phyloP scores from a whole-genome alignment of 2,329 filamentous ascomycete genomes.

The Bimuria novae-zelandiae region DNA sequence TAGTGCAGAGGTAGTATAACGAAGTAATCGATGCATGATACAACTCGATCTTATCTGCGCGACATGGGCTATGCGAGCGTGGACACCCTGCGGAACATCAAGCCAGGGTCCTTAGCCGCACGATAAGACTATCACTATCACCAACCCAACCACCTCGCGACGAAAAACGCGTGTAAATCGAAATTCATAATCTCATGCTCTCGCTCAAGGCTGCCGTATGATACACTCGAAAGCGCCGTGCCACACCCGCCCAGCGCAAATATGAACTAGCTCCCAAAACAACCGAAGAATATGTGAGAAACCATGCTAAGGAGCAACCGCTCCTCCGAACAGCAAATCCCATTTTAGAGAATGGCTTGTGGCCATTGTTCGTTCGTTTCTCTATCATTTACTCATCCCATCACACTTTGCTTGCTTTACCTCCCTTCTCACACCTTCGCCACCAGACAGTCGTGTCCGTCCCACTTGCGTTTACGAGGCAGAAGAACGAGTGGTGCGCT shows the following conservation, averaged over 20 bases:
- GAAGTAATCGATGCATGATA: no score
- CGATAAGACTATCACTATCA: conserved; percentile 4
- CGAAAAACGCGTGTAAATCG: no score
- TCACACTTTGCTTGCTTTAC: background rate
- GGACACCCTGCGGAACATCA: no score
- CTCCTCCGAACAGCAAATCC: conserved; percentile 22
- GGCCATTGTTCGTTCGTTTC: background rate
- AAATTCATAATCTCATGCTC: conserved; percentile 25
- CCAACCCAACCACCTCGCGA: no score
- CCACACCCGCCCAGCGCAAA: conserved; percentile 21
- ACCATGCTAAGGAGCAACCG: conserved; percentile 8
- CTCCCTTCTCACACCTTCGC: background rate
- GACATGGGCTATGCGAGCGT: no score
- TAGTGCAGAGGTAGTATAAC: no score
- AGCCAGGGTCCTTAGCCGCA: background rate
- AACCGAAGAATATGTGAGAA: conserved; percentile 12
- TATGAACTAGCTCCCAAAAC: conserved; percentile 31
- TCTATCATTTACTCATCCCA: conserved; percentile 2
- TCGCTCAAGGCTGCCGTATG: conserved; percentile 27
- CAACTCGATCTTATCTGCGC: no score
- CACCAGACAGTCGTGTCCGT: background rate
- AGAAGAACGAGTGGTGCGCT: conserved; percentile 58
- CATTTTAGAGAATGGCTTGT: conserved; percentile 16
- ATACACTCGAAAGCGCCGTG: conserved; percentile 36
- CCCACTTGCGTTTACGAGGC: conserved; percentile 29